phyloP scores from a whole-genome alignment of 2,329 filamentous ascomycete genomes.

The Fusarium pseudoanthophilum region DNA sequence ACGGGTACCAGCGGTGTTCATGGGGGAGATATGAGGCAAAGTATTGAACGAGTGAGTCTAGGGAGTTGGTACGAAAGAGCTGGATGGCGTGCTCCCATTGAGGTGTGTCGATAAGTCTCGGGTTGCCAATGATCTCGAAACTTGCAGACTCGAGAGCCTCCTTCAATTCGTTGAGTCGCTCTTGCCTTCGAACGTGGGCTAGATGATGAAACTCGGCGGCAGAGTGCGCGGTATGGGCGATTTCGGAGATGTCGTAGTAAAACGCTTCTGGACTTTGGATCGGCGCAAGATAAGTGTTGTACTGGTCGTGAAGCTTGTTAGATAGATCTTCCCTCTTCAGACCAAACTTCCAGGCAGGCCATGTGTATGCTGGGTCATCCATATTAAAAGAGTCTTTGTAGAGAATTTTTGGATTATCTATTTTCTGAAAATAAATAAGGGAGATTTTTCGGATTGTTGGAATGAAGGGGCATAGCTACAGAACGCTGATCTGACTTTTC shows the following conservation, averaged over 20 bases:
- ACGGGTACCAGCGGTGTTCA: neutral
- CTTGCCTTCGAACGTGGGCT: conserved; percentile 61
- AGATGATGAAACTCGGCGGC: conserved; percentile 62
- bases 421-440: rapidly evolving
- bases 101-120: conserved; percentile 62
- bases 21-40: conserved; percentile 50
- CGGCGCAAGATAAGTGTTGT: conserved; percentile 64
- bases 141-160: conserved; percentile 63
- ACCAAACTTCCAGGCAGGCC: conserved; percentile 70
- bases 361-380: conserved; percentile 62
- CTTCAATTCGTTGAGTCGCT: conserved; percentile 64
- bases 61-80: conserved; percentile 65
- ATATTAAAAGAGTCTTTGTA: conserved; percentile 44
- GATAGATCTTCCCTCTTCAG: conserved; percentile 66
- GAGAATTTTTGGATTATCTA: rapidly evolving
- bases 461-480: neutral
- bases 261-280: conserved; percentile 68
- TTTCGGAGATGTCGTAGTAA: conserved; percentile 67
- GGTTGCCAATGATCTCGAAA: conserved; percentile 66
- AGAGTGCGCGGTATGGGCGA: conserved; percentile 59
- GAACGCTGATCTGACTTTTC: neutral
- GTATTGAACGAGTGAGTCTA: conserved; percentile 66
- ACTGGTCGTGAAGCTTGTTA: conserved; percentile 64
- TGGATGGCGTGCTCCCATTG: conserved; percentile 66
- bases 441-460: neutral